These are phyloP conservation scores for Orobanche coerulescens DNA, from an alignment of 257 asterid species.

Conservation along the genomic window DNA sequence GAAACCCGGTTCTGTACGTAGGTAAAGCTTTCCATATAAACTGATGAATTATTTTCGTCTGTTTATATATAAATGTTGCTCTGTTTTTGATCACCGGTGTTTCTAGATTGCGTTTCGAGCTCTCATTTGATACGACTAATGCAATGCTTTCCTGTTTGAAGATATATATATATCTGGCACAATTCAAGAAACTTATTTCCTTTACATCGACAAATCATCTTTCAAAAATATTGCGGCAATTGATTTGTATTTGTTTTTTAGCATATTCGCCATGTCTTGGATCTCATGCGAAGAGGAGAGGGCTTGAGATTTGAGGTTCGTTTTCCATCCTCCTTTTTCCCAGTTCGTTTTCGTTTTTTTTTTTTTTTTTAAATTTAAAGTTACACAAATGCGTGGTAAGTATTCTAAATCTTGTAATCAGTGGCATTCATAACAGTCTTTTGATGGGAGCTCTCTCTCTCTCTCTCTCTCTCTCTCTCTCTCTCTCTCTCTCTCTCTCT, in stretches of 20 bases:
- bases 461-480: no score
- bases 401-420: background rate
- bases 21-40: background rate
- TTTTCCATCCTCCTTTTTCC: background rate
- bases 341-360: background rate
- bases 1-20: background rate
- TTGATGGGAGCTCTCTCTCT: no score
- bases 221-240: background rate
- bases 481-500: no score
- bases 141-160: no score
- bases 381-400: background rate
- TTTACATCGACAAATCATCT: background rate
- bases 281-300: conserved; percentile 93
- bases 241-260: conserved; percentile 18
- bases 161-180: background rate
- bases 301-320: conserved; percentile 82
- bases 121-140: background rate
- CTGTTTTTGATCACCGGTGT: background rate
- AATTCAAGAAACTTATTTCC: background rate
- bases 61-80: background rate
- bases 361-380: background rate
- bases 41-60: background rate
- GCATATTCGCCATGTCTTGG: conserved; percentile 92
- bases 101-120: background rate
- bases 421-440: background rate